These are phyloP conservation scores for Annona squamosa DNA, from an alignment of 164 flowering plant species.

Conservation along the genomic window DNA sequence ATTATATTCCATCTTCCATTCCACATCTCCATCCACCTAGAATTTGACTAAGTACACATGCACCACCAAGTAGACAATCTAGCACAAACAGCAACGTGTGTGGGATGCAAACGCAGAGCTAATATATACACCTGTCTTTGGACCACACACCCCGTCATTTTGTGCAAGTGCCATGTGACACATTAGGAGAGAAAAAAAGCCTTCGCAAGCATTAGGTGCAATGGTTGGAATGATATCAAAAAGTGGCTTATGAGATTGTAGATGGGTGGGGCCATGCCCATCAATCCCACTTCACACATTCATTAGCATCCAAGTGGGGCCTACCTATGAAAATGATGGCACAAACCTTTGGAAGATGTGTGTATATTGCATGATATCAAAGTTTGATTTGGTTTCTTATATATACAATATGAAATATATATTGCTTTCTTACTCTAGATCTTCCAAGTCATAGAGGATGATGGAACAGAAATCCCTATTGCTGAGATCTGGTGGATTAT, in stretches of 20 bases:
- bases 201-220: neutral
- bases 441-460: no score
- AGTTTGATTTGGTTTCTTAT: neutral
- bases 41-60: conserved; percentile 5
- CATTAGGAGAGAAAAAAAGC: neutral
- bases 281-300: neutral
- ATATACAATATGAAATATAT: no score
- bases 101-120: neutral
- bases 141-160: neutral
- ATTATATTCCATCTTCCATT: neutral
- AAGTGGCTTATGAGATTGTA: neutral
- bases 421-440: no score
- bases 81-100: conserved; percentile 1
- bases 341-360: neutral
- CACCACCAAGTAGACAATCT: conserved; percentile 1
- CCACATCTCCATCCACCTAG: neutral
- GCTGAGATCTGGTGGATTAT: no score
- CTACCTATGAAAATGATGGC: conserved; percentile 3
- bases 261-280: conserved; percentile 1
- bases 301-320: conserved; percentile 2
- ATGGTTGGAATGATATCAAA: conserved; percentile 8
- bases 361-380: neutral
- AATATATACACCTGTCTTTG: conserved; percentile 3
- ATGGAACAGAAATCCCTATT: no score
- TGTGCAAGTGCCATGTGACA: neutral